Conservation (phyloP, 352 stramenopile species). For the Globisporangium heterothallicum region DNA sequence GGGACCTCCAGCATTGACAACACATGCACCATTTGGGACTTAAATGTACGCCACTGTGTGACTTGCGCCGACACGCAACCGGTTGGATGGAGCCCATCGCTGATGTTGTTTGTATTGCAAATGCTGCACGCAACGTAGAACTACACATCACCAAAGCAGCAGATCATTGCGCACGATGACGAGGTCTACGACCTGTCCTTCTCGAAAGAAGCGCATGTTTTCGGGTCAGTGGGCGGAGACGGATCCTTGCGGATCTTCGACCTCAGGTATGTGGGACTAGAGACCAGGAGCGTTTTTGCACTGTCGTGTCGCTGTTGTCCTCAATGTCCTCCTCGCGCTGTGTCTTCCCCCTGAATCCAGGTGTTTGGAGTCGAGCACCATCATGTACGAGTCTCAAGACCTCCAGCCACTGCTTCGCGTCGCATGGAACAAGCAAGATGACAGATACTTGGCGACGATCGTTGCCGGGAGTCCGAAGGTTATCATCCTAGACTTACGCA, state of each 20-base stretch:
- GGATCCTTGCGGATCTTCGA: constrained; percentile 97
- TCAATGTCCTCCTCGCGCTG: too few species aligned
- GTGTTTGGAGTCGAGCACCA: constrained; percentile 90
- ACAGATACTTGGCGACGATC: constrained; percentile 96
- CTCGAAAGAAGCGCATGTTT: constrained; percentile 90
- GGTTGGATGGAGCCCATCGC: too few species aligned
- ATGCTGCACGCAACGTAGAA: constrained; percentile 32
- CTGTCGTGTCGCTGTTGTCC: too few species aligned
- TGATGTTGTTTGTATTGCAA: too few species aligned
- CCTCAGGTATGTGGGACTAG: constrained; percentile 89
- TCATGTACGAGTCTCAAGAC: constrained; percentile 93
- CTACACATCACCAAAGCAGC: constrained; percentile 69
- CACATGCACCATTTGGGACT: constrained; percentile 98
- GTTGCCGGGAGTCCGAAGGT: constrained; percentile 88
- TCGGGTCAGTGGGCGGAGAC: constrained; percentile 96
- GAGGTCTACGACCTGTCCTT: constrained; percentile 99
- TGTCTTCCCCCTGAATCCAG: too few species aligned
- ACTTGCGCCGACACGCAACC: too few species aligned
- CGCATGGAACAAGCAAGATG: constrained; percentile 97
- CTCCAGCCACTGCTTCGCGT: constrained; percentile 91
- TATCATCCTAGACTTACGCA: constrained; percentile 95
- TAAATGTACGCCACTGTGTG: constrained; percentile 68
- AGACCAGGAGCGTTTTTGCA: too few species aligned
- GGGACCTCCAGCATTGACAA: constrained; percentile 97
- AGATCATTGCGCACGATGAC: constrained; percentile 98